phyloP scores from a whole-genome alignment of 768 basidiomycete genomes.

The Tylopilus intermedius region DNA sequence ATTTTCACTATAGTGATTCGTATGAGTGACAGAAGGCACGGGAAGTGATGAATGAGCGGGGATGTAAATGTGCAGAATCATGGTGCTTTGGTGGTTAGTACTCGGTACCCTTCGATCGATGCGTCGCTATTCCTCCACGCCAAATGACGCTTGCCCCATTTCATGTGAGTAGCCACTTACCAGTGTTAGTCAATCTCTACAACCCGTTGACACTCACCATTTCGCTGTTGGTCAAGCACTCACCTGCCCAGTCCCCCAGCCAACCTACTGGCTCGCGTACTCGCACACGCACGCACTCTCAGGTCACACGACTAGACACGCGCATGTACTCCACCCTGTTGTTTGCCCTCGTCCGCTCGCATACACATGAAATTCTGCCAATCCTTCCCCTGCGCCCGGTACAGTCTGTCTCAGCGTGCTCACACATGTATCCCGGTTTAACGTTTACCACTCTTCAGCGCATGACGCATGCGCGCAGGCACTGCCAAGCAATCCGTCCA shows the following conservation, averaged over 20 bases:
- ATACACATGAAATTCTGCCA: not conserved
- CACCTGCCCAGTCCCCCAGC: not conserved
- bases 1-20: not conserved
- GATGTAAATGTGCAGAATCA: not conserved
- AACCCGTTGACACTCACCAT: not conserved
- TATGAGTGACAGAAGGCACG: not conserved
- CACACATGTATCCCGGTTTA: not conserved
- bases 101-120: not conserved
- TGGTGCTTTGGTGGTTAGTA: not conserved
- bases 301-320: not conserved
- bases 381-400: not conserved
- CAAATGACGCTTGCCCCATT: no score
- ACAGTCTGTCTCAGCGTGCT: not conserved
- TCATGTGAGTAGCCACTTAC: no score
- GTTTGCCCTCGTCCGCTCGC: not conserved
- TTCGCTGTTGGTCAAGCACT: not conserved
- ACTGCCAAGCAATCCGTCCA: not conserved
- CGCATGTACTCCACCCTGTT: not conserved
- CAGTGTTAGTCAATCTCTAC: not conserved
- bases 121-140: not conserved
- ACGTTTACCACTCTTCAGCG: not conserved
- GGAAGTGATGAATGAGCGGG: not conserved
- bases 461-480: not conserved
- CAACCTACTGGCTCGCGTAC: not conserved
- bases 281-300: no score